Evolutionary conservation across 2,329 filamentous ascomycete genomes (phyloP).

Genomic region (Aspergillus brasiliensis): DNA sequence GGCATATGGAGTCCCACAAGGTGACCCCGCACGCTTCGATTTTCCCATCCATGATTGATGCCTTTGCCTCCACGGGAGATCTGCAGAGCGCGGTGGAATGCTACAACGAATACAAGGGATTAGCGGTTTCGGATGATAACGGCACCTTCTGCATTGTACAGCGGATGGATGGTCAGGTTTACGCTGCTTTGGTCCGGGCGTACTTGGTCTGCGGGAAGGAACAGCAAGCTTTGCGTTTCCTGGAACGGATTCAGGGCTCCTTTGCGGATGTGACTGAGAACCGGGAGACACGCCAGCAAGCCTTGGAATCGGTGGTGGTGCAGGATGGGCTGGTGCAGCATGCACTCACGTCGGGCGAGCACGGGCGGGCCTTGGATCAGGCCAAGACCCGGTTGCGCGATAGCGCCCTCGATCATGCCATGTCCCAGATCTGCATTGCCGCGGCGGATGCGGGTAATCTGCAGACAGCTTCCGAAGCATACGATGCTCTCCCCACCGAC

Average conservation of each 20-base stretch:
- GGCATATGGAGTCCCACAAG: conserved; percentile 82
- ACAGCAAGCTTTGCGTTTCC: conserved; percentile 81
- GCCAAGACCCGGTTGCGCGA: conserved; percentile 63
- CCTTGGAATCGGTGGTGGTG: conserved; percentile 72
- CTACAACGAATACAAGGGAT: conserved; percentile 89
- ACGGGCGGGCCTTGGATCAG: conserved; percentile 73
- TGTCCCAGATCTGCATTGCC: conserved; percentile 71
- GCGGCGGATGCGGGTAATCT: conserved; percentile 80
- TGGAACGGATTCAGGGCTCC: conserved; percentile 71
- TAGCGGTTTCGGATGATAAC: conserved; percentile 82
- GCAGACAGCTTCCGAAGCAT: conserved; percentile 68
- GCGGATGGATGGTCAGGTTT: conserved; percentile 79
- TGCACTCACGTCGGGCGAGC: conserved; percentile 69
- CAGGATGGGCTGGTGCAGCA: conserved; percentile 76
- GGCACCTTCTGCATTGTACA: conserved; percentile 69
- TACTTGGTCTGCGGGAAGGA: conserved; percentile 81
- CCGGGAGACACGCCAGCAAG: conserved; percentile 60
- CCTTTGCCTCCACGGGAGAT: conserved; percentile 80
- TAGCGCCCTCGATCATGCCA: conserved; percentile 61
- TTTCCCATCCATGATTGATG: conserved; percentile 93
- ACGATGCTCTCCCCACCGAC: conserved; percentile 58
- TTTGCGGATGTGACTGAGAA: conserved; percentile 50
- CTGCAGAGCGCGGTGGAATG: conserved; percentile 86
- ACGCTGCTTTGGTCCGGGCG: conserved; percentile 86
- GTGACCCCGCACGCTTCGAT: conserved; percentile 76